These are phyloP conservation scores for Phytophthora europaea DNA, from an alignment of 352 stramenopile species.

Conservation along the genomic window DNA sequence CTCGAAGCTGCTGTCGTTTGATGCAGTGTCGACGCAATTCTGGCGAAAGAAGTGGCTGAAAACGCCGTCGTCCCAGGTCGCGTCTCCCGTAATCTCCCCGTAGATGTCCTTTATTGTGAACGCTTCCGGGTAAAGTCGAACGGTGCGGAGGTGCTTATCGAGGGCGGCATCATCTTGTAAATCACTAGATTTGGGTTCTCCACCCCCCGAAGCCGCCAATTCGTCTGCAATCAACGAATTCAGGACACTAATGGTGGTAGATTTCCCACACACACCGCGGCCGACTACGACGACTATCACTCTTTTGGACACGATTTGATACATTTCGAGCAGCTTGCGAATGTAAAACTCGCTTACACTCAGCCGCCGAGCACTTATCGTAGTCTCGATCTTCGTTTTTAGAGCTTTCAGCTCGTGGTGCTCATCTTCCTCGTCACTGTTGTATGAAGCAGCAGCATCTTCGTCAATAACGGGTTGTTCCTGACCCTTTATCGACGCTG, in stretches of 20 bases:
- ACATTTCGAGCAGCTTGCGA: slow-evolving; percentile 71
- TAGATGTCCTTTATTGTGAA: slow-evolving; percentile 64
- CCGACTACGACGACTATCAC: slow-evolving; percentile 64
- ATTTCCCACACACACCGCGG: slow-evolving; percentile 64
- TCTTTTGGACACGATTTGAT: slow-evolving; percentile 50
- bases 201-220: background rate
- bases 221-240: slow-evolving; percentile 40
- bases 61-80: slow-evolving; percentile 66
- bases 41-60: slow-evolving; percentile 68
- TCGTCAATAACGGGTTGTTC: slow-evolving; percentile 8
- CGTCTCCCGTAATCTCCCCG: slow-evolving; percentile 55
- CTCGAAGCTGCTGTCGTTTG: slow-evolving; percentile 19
- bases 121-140: slow-evolving; percentile 55
- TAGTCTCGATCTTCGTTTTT: slow-evolving; percentile 39
- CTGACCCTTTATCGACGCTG: background rate
- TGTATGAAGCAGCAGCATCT: slow-evolving; percentile 32
- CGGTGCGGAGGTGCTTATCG: slow-evolving; percentile 32
- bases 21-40: slow-evolving; percentile 41
- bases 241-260: slow-evolving; percentile 58
- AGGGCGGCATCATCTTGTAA: background rate
- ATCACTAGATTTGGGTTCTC: background rate
- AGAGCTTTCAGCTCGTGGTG: slow-evolving; percentile 40
- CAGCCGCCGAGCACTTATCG: slow-evolving; percentile 36
- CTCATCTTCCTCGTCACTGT: slow-evolving; percentile 58
- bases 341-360: slow-evolving; percentile 55